These are phyloP conservation scores for Yarrowia alimentaria DNA, from an alignment of 805 yeast species.

Conservation along the genomic window DNA sequence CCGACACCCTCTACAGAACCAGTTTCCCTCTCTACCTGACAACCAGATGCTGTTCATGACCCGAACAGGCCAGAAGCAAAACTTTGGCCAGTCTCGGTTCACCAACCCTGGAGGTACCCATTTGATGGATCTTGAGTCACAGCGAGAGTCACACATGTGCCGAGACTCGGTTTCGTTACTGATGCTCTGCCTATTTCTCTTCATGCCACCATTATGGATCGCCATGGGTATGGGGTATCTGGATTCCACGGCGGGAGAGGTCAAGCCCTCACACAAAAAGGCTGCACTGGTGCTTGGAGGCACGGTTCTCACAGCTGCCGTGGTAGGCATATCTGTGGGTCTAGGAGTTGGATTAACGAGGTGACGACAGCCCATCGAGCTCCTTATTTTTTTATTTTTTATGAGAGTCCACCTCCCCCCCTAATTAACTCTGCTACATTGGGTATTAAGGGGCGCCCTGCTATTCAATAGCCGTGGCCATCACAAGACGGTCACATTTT, in stretches of 20 bases:
- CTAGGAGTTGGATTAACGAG: constrained; percentile 25
- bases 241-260: constrained; percentile 39
- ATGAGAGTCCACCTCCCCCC: no score
- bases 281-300: constrained; percentile 39
- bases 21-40: constrained; percentile 23
- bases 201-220: constrained; percentile 44
- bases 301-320: constrained; percentile 10
- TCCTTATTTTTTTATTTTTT: no score
- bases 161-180: constrained; percentile 19
- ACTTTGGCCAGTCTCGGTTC: constrained; percentile 9
- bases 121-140: constrained; percentile 13
- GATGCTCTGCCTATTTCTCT: constrained; percentile 10
- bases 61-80: constrained; percentile 11
- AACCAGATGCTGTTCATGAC: constrained; percentile 24
- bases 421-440: no score
- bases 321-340: constrained; percentile 24
- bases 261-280: constrained; percentile 38
- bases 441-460: no score
- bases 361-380: no score
- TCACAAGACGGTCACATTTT: no score
- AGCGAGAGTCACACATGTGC: constrained; percentile 5
- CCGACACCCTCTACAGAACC: constrained; percentile 21
- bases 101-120: constrained; percentile 24
- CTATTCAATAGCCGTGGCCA: no score
- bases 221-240: constrained; percentile 42